Conservation (phyloP, 495 filamentous ascomycete genomes). For the Penicillium verhagenii region DNA sequence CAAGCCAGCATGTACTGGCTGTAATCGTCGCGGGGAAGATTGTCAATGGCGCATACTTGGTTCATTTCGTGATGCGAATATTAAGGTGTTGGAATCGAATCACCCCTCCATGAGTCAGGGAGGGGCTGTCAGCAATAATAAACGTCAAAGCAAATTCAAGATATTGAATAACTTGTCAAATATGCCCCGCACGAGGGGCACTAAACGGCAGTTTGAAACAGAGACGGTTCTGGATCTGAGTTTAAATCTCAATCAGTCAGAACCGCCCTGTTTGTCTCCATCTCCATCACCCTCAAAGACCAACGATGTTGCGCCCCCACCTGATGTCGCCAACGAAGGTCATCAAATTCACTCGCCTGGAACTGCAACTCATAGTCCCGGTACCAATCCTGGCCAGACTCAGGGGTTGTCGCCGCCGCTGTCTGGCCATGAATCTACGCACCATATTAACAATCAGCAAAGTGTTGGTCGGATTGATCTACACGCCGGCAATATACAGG, state of each 20-base stretch:
- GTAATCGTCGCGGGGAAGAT: constrained; percentile 29
- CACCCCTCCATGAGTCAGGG: constrained; percentile 35
- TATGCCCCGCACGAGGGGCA: background rate
- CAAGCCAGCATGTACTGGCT: constrained; percentile 32
- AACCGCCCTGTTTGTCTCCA: background rate
- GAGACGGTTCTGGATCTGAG: background rate
- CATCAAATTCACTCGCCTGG: background rate
- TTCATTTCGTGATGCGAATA: constrained; percentile 36
- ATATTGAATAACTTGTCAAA: constrained; percentile 20
- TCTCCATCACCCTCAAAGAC: background rate
- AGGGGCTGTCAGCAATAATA: constrained; percentile 12
- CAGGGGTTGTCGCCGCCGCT: constrained; percentile 13
- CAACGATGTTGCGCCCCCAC: background rate
- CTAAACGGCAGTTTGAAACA: background rate
- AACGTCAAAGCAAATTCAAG: constrained; percentile 33
- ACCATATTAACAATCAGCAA: background rate
- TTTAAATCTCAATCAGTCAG: background rate
- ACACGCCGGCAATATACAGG: background rate
- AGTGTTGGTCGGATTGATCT: background rate
- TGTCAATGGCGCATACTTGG: constrained; percentile 36
- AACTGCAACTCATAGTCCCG: background rate
- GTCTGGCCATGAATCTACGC: constrained; percentile 9
- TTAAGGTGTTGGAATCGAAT: constrained; percentile 29
- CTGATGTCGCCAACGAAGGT: background rate
- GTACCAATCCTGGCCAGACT: background rate